Evolutionary conservation across 2,329 filamentous ascomycete genomes (phyloP).

Genomic region (Bipolaris sorokiniana): DNA sequence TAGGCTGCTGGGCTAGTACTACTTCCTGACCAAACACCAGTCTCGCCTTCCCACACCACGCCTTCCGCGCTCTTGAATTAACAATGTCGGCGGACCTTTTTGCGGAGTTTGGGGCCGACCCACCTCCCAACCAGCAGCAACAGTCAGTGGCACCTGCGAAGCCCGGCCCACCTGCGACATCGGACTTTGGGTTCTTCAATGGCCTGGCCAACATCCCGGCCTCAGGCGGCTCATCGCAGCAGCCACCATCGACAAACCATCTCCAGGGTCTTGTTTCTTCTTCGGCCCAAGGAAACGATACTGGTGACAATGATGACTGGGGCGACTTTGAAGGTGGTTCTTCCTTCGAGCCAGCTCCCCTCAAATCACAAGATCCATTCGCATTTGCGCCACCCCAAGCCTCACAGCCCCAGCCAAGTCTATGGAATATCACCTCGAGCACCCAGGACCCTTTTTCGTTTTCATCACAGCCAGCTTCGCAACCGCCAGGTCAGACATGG

Average conservation of each 20-base stretch:
- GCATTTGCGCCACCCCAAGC: constrained; percentile 19
- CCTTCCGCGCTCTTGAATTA: constrained; percentile 2
- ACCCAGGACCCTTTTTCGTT: constrained; percentile 23
- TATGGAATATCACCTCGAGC: constrained; percentile 11
- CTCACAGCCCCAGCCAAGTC: constrained; percentile 18
- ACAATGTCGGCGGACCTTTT: constrained; percentile 48
- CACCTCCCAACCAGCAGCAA: constrained; percentile 23
- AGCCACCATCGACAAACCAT: constrained; percentile 13
- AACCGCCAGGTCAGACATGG: constrained; percentile 27
- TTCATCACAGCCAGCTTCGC: constrained; percentile 5
- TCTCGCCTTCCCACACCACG: constrained; percentile 17
- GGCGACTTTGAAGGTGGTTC: constrained; percentile 50
- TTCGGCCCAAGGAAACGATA: constrained; percentile 1
- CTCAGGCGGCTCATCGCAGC: constrained; percentile 22
- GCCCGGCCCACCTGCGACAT: constrained; percentile 15
- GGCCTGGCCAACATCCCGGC: constrained; percentile 31
- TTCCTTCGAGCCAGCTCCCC: constrained; percentile 20
- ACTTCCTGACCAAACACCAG: constrained; percentile 20
- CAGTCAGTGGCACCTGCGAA: constrained; percentile 7
- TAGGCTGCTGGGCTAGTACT: constrained; percentile 23
- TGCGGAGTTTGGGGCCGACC: constrained; percentile 39
- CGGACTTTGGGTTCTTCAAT: constrained; percentile 46
- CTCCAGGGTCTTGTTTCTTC: constrained; percentile 6
- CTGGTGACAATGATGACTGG: constrained; percentile 48
- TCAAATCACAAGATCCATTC: constrained; percentile 27